Evolutionary conservation across 192 early-diverging fungal species (phyloP), one percentile per base, ranked within the genome.

Genomic region (Diversispora eburnea): DNA sequence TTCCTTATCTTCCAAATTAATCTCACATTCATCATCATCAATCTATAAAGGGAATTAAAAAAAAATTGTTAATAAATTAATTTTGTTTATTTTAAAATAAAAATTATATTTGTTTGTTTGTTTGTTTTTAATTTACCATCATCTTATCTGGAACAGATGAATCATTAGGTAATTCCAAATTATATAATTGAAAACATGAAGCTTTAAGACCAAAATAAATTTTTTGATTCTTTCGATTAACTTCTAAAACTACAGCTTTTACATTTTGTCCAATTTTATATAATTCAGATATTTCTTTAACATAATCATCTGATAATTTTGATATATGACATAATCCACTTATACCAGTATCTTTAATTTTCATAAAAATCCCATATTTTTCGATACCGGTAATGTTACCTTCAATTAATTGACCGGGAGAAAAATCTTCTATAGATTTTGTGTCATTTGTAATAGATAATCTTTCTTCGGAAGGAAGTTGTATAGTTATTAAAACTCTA

Each of bases 211-310:
- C 91, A 54, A 97, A 87, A 5, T 84, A 83, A 33, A 95, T 78
- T 12, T 86, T 82, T 65, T 90, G 87, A 75, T 86, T 91, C 70
- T 84, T 84, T 15, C 75, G 52, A 74, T 95, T 88, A 41, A 94
- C 88, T 58, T 89, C 88, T 54, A 95, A 82, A 39, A 97, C 87
- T 64, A 85, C 84, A 33, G 91, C 93, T 71, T 91, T 90, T 33
- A 97, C 93, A 4, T 87, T 84, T 75, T 97, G 93, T 43, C 95
- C 95, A 20, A 93, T 80, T 67, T 86, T 79, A 74, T 94, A 97
- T 54, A 97, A 76, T 71, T 87, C 86, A 13, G 86, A 84, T 25
- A 94, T 82, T 49, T 89, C 86, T 0, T 85, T 86, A 41, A 90
- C 84, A n/a, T 83, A 84, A 63, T 86, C 89, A 80, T 97, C 95